Base-by-base conservation (phyloP, 2,329 filamentous ascomycete genomes). In the Rhinocladiella similis region DNA sequence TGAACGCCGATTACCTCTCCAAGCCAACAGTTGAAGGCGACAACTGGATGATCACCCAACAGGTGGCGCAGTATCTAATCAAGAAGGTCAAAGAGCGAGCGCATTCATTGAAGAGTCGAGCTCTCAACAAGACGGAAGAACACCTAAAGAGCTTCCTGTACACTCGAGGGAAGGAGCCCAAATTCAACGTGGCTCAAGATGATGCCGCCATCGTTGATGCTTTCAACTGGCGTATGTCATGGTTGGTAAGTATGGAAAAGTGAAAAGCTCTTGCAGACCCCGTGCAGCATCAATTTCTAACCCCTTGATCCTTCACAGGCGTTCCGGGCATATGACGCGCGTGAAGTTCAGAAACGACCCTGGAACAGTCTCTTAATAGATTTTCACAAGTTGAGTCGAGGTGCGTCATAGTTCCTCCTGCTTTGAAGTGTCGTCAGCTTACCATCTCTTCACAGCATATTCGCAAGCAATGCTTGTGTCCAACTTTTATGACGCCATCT, bases 281-380 rank as follows among this genome's bases (percentile, higher is more conserved):
- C 7, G 10, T 38, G 13, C 35, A 5, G 42, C 16, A 9, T 22
- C 3, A 25, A 2, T 22, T 25, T 6, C 42, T 45, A 20, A 45
- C 42, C 19, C 12, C 3, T 22, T 2, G 10, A 2, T 3, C 12
- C 16, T 5, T 25, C 6, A 27, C 22, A 45, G 42, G 42, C 87
- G 10, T 90, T 90, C 63, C 86, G 90, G 68, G 86, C 87, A 0
- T 81, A 88, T 41, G 86, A 87, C 72, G 85, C 88, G 72, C 81
- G 88, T 47, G 88, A 90, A 66, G 81, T 83, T 59, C 85, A 90
- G 70, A 89, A 89, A 78, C 83, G 83, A 66, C 81, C 86, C 0
- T 91, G 87, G 88, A 91, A 91, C 74, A 86, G 83, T 60, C 79
- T 91, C 5, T 80, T 91, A n/a, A 84, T 91, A 10, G 86, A 90